Conservation (phyloP, 1,284 basidiomycete species). For the Taiwanofungus camphoratus region DNA sequence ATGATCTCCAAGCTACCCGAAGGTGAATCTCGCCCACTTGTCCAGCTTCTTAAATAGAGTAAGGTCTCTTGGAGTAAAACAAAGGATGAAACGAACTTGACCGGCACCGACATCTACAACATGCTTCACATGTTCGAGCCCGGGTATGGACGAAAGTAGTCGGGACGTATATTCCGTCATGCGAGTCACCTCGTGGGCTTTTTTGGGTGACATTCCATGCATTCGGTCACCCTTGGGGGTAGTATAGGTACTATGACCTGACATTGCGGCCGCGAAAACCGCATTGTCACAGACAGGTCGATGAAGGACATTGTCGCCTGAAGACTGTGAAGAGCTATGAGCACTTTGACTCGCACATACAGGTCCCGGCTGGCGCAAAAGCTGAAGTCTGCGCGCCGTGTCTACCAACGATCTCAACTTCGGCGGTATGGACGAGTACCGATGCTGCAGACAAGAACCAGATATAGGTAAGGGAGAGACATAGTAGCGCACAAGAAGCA, state of each 20-base stretch:
- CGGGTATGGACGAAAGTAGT: constrained; percentile 19
- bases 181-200: constrained; percentile 44
- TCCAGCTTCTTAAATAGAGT: no score
- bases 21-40: no score
- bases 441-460: neutral
- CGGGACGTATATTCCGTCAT: constrained; percentile 37
- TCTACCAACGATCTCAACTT: constrained; percentile 10
- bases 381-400: constrained; percentile 16
- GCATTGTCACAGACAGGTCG: neutral
- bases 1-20: no score
- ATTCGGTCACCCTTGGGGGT: constrained; percentile 4
- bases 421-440: constrained; percentile 7
- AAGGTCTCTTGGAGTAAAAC: no score
- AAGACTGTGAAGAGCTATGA: neutral
- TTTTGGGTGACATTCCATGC: constrained; percentile 49
- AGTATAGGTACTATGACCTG: neutral
- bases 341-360: neutral
- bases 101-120: constrained; percentile 50
- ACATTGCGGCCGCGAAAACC: neutral
- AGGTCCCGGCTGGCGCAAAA: constrained; percentile 12
- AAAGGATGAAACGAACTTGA: constrained; percentile 34
- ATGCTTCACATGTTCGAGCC: constrained; percentile 24
- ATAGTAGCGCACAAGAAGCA: constrained; percentile 21
- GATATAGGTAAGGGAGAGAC: constrained; percentile 2
- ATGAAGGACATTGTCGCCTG: neutral